A percentile compares a stretch with the other conserved stretches of the same genome.
These are phyloP conservation scores for Elaeis oleifera DNA, from an alignment of 202 grass and related monocot genomes.

Conservation along the genomic window DNA sequence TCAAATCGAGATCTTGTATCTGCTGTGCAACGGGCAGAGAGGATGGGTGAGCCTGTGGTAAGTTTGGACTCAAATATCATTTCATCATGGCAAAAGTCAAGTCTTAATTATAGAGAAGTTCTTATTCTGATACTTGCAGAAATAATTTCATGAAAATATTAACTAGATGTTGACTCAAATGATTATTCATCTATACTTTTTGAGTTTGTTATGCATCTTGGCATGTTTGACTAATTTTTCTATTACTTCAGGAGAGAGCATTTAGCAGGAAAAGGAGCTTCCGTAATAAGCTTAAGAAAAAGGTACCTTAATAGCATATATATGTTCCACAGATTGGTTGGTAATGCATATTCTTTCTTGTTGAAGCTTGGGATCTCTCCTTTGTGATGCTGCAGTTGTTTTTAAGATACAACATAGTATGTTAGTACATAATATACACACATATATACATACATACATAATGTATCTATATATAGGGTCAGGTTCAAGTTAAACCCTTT, in stretches of 20 bases:
- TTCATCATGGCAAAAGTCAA: neutral
- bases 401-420: no score
- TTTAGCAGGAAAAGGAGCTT: constrained; percentile 99
- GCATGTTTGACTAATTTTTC: neutral
- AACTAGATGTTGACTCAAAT: no score
- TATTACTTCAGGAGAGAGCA: constrained; percentile 52
- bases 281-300: constrained; percentile 87
- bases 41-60: constrained; percentile 68
- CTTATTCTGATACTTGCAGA: no score
- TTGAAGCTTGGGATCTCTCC: neutral
- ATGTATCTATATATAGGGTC: no score
- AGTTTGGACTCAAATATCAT: constrained; percentile 12
- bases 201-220: neutral
- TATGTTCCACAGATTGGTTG: neutral
- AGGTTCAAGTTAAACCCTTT: no score
- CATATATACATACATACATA: no score
- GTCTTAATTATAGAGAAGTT: neutral
- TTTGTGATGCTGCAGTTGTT: no score
- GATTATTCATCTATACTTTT: no score
- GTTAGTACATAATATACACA: no score
- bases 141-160: no score
- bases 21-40: constrained; percentile 74
- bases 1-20: constrained; percentile 69
- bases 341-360: neutral
- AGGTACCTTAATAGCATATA: constrained; percentile 17